Conservation (phyloP, 2,329 filamentous ascomycete species). For the Diaporthe humulicola region DNA sequence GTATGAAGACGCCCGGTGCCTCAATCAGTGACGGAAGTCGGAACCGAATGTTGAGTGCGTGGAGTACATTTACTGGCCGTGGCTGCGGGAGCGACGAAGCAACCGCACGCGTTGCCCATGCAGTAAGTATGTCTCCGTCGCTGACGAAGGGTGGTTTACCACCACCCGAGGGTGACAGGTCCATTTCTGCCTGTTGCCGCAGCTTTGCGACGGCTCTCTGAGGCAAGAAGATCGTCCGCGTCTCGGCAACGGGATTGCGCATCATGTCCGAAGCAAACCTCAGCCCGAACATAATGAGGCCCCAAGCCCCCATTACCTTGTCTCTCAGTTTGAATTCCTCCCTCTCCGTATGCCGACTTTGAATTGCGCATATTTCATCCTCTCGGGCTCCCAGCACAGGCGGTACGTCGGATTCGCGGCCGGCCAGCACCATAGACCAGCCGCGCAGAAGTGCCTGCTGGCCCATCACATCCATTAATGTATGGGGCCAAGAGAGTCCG, state of each 20-base stretch:
- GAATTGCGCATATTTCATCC: conserved; percentile 50
- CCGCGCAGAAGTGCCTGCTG: conserved; percentile 54
- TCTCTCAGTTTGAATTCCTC: not conserved
- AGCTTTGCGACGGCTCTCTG: conserved; percentile 46
- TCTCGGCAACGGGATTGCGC: conserved; percentile 48
- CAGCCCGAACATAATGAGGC: conserved; percentile 49
- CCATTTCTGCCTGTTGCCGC: conserved; percentile 47
- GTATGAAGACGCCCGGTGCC: conserved; percentile 43
- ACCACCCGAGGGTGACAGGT: conserved; percentile 42
- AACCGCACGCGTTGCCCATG: conserved; percentile 51
- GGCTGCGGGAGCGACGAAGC: conserved; percentile 41
- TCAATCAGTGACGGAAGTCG: conserved; percentile 43
- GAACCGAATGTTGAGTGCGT: conserved; percentile 47
- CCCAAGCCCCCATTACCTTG: conserved; percentile 30
- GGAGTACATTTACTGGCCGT: conserved; percentile 45
- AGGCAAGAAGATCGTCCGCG: conserved; percentile 55
- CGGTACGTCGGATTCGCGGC: conserved; percentile 54
- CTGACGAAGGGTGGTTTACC: conserved; percentile 53
- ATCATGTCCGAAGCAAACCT: conserved; percentile 49
- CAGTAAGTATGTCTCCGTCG: conserved; percentile 58
- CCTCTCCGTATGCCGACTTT: conserved; percentile 21
- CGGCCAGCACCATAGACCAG: conserved; percentile 60
- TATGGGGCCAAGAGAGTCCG: conserved; percentile 59
- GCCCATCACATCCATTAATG: conserved; percentile 60
- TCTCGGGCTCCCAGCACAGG: conserved; percentile 49